phyloP scores from a whole-genome alignment of 768 basidiomycete species.

The Trametes cubensis region DNA sequence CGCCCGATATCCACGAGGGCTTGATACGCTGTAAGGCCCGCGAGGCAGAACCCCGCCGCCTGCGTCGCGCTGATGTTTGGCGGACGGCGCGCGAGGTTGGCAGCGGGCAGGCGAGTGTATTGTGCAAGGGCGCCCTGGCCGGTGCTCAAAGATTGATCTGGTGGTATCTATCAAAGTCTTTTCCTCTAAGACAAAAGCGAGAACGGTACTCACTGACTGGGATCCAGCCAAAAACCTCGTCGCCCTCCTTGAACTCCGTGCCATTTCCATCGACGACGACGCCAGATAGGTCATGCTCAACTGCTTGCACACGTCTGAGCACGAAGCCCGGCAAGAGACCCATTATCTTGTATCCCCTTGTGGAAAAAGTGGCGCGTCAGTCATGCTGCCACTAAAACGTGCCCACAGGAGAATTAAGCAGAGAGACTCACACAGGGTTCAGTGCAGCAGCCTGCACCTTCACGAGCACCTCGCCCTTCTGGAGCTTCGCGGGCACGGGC shows the following conservation, averaged over 20 bases:
- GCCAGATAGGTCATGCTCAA: constrained; percentile 68
- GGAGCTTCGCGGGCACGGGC: constrained; percentile 38
- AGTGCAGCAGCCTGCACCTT: constrained; percentile 58
- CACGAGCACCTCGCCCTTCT: constrained; percentile 51
- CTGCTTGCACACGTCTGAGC: constrained; percentile 49
- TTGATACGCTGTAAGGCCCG: constrained; percentile 60
- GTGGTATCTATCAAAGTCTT: too few relatives aligned
- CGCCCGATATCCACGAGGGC: constrained; percentile 50
- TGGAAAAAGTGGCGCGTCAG: too few relatives aligned
- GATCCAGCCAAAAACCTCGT: constrained; percentile 65
- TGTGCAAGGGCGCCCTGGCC: constrained; percentile 61
- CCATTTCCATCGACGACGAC: constrained; percentile 58
- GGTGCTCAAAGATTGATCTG: constrained; percentile 38
- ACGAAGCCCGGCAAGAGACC: constrained; percentile 49
- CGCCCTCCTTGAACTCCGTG: constrained; percentile 55
- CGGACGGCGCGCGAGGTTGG: constrained; percentile 48
- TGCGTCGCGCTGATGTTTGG: constrained; percentile 52
- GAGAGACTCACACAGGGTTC: constrained; percentile 71
- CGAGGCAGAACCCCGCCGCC: constrained; percentile 64
- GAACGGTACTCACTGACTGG: constrained; percentile 35
- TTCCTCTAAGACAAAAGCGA: too few relatives aligned
- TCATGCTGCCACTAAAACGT: too few relatives aligned
- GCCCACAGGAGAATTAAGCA: too few relatives aligned
- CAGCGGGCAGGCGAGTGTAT: constrained; percentile 52
- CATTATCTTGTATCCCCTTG: constrained; percentile 65